Evolutionary conservation across 495 filamentous ascomycete species (phyloP).

Genomic region (Parachaetomium inaequale): DNA sequence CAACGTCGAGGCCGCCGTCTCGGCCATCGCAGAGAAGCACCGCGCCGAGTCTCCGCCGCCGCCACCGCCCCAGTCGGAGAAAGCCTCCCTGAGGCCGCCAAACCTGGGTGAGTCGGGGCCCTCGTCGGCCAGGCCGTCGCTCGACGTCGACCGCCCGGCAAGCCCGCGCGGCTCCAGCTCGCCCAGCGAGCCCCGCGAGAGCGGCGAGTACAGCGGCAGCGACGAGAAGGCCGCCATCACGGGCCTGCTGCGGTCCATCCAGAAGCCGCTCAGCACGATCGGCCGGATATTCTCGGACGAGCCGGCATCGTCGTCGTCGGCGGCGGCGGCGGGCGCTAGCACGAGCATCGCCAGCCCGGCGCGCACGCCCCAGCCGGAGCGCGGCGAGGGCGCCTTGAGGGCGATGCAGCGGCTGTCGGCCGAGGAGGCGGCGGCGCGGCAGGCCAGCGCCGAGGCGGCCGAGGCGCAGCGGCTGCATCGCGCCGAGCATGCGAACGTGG

Average conservation of each 20-base stretch:
- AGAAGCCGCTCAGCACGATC: conserved; percentile 86
- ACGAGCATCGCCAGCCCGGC: conserved; percentile 48
- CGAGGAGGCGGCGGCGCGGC: conserved; percentile 88
- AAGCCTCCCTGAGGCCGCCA: conserved; percentile 48
- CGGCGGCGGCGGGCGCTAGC: conserved; percentile 35
- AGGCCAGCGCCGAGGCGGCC: conserved; percentile 88
- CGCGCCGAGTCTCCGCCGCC: conserved; percentile 49
- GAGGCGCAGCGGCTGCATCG: conserved; percentile 82
- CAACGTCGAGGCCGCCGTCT: conserved; percentile 92
- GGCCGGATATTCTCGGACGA: conserved; percentile 98
- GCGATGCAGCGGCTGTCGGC: conserved; percentile 54
- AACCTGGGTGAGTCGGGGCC: conserved; percentile 23
- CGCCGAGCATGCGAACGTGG: conserved; percentile 82
- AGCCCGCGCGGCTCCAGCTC: conserved; percentile 43
- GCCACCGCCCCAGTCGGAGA: conserved; percentile 54
- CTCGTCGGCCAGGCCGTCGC: conserved; percentile 39
- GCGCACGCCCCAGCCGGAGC: conserved; percentile 56
- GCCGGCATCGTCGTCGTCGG: conserved; percentile 31
- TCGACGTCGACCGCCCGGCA: conserved; percentile 43
- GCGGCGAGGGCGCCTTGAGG: conserved; percentile 33
- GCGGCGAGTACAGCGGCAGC: conserved; percentile 39
- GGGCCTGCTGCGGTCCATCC: conserved; percentile 85
- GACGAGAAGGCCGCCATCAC: conserved; percentile 78
- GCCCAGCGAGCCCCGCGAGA: conserved; percentile 38
- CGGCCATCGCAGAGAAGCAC: conserved; percentile 90